Percentiles rank a stretch among this genome's conserved stretches.
These are phyloP conservation scores for Torulaspora pretoriensis DNA, from an alignment of 1,139 yeast genomes.

Conservation along the genomic window DNA sequence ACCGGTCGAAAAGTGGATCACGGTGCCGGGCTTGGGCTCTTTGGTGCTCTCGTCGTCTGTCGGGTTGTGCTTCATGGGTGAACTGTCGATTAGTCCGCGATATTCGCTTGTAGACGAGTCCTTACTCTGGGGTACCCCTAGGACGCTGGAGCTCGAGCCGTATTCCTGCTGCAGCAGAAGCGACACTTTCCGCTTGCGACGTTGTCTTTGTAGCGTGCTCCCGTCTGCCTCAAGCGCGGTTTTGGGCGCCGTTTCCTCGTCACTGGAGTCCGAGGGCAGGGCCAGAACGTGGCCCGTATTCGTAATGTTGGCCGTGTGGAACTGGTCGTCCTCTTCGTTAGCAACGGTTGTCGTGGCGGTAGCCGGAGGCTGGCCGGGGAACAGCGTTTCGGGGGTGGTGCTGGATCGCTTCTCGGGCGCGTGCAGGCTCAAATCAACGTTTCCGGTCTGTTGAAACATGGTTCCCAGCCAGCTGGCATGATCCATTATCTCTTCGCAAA, in stretches of 20 bases:
- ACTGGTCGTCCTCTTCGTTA: conserved; percentile 12
- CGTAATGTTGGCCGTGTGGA: conserved; percentile 25
- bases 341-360: background rate
- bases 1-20: conserved; percentile 23
- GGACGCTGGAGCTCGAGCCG: conserved; percentile 32
- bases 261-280: conserved; percentile 29
- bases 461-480: conserved; percentile 31
- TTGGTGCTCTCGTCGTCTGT: conserved; percentile 22
- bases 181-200: conserved; percentile 34
- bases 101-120: conserved; percentile 4
- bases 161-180: conserved; percentile 33
- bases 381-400: conserved; percentile 16
- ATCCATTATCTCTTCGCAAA: conserved; percentile 33
- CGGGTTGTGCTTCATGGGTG: conserved; percentile 19
- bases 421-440: conserved; percentile 24
- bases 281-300: conserved; percentile 28
- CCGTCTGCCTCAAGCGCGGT: conserved; percentile 21
- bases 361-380: conserved; percentile 9
- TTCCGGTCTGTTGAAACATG: conserved; percentile 34
- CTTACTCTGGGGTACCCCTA: conserved; percentile 11
- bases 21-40: conserved; percentile 22
- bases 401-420: conserved; percentile 1
- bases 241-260: conserved; percentile 15
- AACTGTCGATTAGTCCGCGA: conserved; percentile 16
- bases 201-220: conserved; percentile 31